Evolutionary conservation across 2,329 filamentous ascomycete genomes (phyloP).

Genomic region (Ophiostoma pallidulum): DNA sequence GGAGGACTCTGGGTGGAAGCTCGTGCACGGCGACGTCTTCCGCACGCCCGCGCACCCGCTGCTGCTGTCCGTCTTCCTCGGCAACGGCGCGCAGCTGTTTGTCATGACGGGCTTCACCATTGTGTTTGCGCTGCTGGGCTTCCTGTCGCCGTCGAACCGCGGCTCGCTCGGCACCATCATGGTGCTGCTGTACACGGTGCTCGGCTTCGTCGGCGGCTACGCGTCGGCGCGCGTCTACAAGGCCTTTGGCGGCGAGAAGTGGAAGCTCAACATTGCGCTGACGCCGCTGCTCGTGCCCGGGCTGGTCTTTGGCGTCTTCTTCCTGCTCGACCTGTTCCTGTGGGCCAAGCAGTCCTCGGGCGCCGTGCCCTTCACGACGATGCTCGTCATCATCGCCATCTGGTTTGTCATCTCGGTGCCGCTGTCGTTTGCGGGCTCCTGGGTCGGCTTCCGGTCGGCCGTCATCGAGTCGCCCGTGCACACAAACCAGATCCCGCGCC

Average conservation of each 20-base stretch:
- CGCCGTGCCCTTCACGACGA: constrained; percentile 91
- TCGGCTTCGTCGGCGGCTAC: constrained; percentile 89
- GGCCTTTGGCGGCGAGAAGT: constrained; percentile 79
- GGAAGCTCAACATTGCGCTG: constrained; percentile 86
- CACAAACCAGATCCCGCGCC: constrained; percentile 95
- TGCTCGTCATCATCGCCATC: constrained; percentile 85
- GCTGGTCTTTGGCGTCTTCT: constrained; percentile 79
- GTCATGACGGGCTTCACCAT: constrained; percentile 97
- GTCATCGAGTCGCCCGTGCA: constrained; percentile 72
- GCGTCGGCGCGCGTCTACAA: constrained; percentile 88
- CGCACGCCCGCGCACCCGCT: constrained; percentile 75
- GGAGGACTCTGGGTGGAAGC: constrained; percentile 97
- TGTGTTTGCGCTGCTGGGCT: constrained; percentile 83
- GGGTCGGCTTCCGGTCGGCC: constrained; percentile 76
- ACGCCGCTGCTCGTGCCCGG: constrained; percentile 81
- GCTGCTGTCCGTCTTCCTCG: constrained; percentile 76
- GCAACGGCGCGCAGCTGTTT: constrained; percentile 92
- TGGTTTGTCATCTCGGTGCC: constrained; percentile 98
- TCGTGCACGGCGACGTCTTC: constrained; percentile 97
- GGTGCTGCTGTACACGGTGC: constrained; percentile 84
- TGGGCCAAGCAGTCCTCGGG: constrained; percentile 90
- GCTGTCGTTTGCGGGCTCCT: constrained; percentile 80
- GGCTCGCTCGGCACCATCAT: constrained; percentile 90
- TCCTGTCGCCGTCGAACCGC: constrained; percentile 90
- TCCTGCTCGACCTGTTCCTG: constrained; percentile 90